Conservation (phyloP, 1,139 yeast species). For the Zygoascus sp. region DNA sequence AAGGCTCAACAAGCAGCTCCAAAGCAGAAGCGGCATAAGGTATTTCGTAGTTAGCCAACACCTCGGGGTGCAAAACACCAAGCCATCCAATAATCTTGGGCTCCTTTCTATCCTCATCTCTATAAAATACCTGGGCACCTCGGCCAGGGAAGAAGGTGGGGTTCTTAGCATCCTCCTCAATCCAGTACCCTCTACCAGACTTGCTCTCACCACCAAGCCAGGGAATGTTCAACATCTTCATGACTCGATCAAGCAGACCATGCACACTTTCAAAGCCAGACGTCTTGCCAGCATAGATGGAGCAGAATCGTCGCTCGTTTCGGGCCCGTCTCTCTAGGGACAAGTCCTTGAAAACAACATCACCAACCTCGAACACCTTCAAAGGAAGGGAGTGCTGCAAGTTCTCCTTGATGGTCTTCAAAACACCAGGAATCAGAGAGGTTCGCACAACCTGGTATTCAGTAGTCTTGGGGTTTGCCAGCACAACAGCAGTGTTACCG, state of each 20-base stretch:
- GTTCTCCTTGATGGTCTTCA: conserved; percentile 93
- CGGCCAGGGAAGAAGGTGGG: conserved; percentile 93
- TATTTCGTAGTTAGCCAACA: conserved; percentile 76
- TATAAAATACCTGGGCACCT: conserved; percentile 82
- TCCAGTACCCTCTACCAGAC: conserved; percentile 59
- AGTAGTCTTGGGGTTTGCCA: conserved; percentile 92
- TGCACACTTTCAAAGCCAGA: conserved; percentile 94
- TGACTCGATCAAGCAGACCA: conserved; percentile 88
- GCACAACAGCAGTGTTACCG: conserved; percentile 70
- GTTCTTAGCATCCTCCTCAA: conserved; percentile 36
- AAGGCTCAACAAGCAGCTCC: conserved; percentile 73
- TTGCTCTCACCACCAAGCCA: conserved; percentile 61
- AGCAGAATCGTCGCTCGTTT: conserved; percentile 94
- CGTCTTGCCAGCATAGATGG: conserved; percentile 88
- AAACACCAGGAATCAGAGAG: conserved; percentile 85
- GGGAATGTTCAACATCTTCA: conserved; percentile 91
- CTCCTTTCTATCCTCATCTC: conserved; percentile 47
- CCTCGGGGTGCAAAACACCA: conserved; percentile 97
- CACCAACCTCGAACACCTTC: conserved; percentile 92
- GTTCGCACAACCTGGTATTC: conserved; percentile 99
- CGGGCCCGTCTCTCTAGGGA: conserved; percentile 80
- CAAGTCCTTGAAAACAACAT: conserved; percentile 81
- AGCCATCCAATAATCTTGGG: conserved; percentile 60
- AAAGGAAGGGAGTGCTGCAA: conserved; percentile 94
- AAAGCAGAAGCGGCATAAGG: conserved; percentile 86